Base-by-base conservation (phyloP, 2,329 filamentous ascomycete genomes). In the Acrocalymma vagum region DNA sequence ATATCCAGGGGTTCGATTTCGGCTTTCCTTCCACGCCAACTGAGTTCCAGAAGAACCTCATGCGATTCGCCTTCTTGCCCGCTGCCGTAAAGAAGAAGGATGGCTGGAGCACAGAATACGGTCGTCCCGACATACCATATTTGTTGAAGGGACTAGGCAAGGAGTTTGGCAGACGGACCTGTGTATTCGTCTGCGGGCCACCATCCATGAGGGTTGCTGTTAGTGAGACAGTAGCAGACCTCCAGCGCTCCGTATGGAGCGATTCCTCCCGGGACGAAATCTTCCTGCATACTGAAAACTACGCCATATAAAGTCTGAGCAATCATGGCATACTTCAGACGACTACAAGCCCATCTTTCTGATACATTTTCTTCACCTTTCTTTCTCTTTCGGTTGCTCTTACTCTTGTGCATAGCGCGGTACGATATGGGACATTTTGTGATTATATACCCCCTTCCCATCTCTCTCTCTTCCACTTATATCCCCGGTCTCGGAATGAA, bases 221-320 rank as follows among this genome's bases (percentile, higher is more conserved):
- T 11, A 86, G 88, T n/a, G 88, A 84, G 53, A 88, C 89, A 0
- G 90, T 96, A 16, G 93, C 93, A 3, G 76, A 81, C 42, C 73
- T 96, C 59, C 93, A 97, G 77, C 82, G 82, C 17, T 83, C 86
- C 69, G 91, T 97, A 33, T 91, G 90, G 87, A 84, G 81, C 5
- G 86, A 90, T 56, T 82, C 85, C 22, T 80, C 81, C 57, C 81
- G 87, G 30, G 92, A 96, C 64, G 93, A 96, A 79, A 88, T 97
- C 38, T 96, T 92, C 68, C 71, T 96, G 67, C 93, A 96, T 74
- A 89, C 92, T 3, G 93, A 97, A 77, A 96, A 96, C 69, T 96
- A 96, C 74, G 89, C 91, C 35, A 77, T 96, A 48, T 96, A 70
- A 78, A 11, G 30, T 32, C 36, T 30, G 14, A 4, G 20, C n/a